These are phyloP conservation scores for Speleostelium caveatum DNA, from an alignment of 78 protist species.

Conservation along the genomic window DNA sequence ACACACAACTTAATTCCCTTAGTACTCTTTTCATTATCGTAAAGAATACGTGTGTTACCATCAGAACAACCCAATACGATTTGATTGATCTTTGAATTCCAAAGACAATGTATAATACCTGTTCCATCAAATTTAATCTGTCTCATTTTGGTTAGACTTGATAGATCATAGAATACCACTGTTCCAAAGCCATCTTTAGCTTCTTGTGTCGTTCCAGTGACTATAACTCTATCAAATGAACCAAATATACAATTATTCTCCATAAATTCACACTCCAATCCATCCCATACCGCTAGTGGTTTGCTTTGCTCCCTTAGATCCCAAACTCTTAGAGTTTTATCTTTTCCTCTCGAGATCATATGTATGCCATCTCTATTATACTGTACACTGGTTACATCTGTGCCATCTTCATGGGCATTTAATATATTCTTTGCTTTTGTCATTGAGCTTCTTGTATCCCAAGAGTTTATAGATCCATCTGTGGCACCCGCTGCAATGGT, in stretches of 20 bases:
- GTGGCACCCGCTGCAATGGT: constrained; percentile 42
- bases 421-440: constrained; percentile 11
- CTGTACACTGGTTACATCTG: constrained; percentile 28
- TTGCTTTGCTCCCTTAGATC: constrained; percentile 55
- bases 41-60: constrained; percentile 52
- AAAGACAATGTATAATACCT: constrained; percentile 28
- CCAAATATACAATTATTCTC: constrained; percentile 62
- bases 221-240: constrained; percentile 69
- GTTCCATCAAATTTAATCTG: constrained; percentile 32
- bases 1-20: constrained; percentile 58
- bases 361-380: constrained; percentile 51
- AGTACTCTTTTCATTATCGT: constrained; percentile 29
- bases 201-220: constrained; percentile 80
- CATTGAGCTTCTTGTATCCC: constrained; percentile 25
- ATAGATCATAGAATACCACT: constrained; percentile 36
- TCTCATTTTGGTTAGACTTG: constrained; percentile 58
- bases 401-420: constrained; percentile 68
- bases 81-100: constrained; percentile 89
- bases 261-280: constrained; percentile 14
- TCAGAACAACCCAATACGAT: constrained; percentile 81
- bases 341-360: constrained; percentile 58
- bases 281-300: constrained; percentile 40
- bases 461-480: constrained; percentile 47
- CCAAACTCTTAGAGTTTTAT: constrained; percentile 84
- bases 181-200: constrained; percentile 38